Conservation (phyloP, 2,329 filamentous ascomycete species). For the Cladophialophora bantiana region DNA sequence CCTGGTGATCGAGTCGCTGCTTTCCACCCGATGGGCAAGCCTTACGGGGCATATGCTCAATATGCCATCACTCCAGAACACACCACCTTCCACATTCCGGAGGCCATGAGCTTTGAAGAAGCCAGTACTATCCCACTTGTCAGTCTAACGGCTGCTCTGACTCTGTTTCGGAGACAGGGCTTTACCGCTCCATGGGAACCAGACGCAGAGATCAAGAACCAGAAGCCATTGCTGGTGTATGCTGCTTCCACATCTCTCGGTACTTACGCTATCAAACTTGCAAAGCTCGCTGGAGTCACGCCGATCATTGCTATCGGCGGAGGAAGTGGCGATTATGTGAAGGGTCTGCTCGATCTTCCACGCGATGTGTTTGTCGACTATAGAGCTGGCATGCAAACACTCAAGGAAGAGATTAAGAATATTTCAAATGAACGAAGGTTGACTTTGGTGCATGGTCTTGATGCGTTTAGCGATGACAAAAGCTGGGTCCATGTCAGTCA, state of each 20-base stretch:
- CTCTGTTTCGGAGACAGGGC: constrained; percentile 55
- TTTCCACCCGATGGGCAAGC: constrained; percentile 41
- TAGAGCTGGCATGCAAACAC: constrained; percentile 57
- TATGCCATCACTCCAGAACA: constrained; percentile 44
- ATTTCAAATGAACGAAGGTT: constrained; percentile 46
- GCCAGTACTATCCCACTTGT: constrained; percentile 65
- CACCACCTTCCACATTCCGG: constrained; percentile 40
- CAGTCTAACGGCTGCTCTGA: constrained; percentile 60
- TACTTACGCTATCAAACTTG: constrained; percentile 65
- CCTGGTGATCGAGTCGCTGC: constrained; percentile 49
- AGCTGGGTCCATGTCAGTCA: constrained; percentile 54
- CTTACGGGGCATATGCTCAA: constrained; percentile 52
- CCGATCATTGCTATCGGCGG: constrained; percentile 69
- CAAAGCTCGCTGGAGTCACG: constrained; percentile 63
- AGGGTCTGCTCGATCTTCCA: constrained; percentile 56
- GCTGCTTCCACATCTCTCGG: constrained; percentile 65
- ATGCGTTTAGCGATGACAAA: constrained; percentile 63
- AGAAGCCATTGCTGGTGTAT: constrained; percentile 58
- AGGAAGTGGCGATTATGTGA: constrained; percentile 57
- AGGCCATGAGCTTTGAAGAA: constrained; percentile 46
- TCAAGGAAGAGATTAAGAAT: constrained; percentile 44
- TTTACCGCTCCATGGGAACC: constrained; percentile 60
- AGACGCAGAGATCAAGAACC: constrained; percentile 39
- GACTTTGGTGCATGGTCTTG: constrained; percentile 56
- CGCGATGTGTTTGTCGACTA: constrained; percentile 68